phyloP scores from a whole-genome alignment of 2,329 filamentous ascomycete species.

The Atkinsonella hypoxylon region DNA sequence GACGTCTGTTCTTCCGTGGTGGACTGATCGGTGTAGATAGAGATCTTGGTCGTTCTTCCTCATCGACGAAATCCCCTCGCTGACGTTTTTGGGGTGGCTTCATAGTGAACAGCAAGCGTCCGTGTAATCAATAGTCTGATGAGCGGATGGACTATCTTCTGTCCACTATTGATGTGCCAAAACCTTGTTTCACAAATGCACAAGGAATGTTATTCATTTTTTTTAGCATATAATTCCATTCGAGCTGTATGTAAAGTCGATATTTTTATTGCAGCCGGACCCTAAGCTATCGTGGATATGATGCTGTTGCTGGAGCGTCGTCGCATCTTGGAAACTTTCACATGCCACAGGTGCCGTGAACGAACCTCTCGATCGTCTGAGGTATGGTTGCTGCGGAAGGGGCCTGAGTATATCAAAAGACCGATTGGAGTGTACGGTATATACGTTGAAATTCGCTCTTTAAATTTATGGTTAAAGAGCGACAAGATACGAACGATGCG shows the following conservation, averaged over 20 bases:
- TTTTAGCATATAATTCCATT: not conserved
- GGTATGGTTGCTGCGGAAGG: too few species aligned
- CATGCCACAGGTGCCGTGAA: too few species aligned
- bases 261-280: not conserved
- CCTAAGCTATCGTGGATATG: not conserved
- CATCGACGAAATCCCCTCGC: conserved; percentile 8
- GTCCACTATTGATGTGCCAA: not conserved
- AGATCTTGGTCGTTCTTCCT: conserved; percentile 11
- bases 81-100: conserved; percentile 20
- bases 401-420: too few species aligned
- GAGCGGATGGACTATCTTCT: not conserved
- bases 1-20: conserved; percentile 23
- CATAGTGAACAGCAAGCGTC: conserved; percentile 13
- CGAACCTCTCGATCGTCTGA: too few species aligned
- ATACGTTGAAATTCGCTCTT: too few species aligned
- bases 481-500: too few species aligned
- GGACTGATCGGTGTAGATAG: conserved; percentile 34
- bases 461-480: too few species aligned
- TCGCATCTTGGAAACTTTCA: not conserved
- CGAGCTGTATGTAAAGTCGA: not conserved
- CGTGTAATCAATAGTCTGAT: not conserved
- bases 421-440: too few species aligned
- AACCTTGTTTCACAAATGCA: not conserved
- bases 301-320: not conserved
- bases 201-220: not conserved